Evolutionary conservation across 305 asterid genomes (phyloP), one percentile per base, ranked within the genome.

Genomic region (Rubia balearica): DNA sequence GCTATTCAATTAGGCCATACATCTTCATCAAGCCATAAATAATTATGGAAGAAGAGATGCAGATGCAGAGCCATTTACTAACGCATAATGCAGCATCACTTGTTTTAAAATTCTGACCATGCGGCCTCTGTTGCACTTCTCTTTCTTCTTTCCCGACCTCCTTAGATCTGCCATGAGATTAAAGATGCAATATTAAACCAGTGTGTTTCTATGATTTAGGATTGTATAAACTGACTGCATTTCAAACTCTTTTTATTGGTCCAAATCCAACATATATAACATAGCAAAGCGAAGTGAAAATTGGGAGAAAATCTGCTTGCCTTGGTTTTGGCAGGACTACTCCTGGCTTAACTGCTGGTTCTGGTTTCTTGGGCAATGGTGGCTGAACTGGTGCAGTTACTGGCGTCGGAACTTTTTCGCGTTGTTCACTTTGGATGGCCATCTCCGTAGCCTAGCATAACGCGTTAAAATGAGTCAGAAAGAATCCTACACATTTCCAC

Each of bases 401-500:
- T 49, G 17, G 21, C 4, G 74, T 40, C 40, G 73, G 56, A 62
- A 56, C 41, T 53, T 72, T 70, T 80, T 76, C 75, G 69, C 17
- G 76, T 68, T 82, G 89, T 78, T 83, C 84, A 1, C 66, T 49
- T 48, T 73, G 76, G 45, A 71, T 72, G 61, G 75, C 76, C 48
- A 83, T 59, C 63, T 73, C 82, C 73, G 78, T 80, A 38, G 88
- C 91, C 96, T 90, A 63, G 17, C 36, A 21, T 17, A 41, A 56
- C 53, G 60, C 19, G 27, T 5, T n/a, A 4, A 40, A 36, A 33
- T 41, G 3, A 41, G 69, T 60, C 12, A 16, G 30, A 43, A 22
- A 7, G 17, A 36, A 38, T 38, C 11, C 57, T 19, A 10, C 30
- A 27, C 30, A 27, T 27, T 27, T 27, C 30, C 30, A 0, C 30